Conservation (phyloP, 805 yeast species). For the Hanseniaspora vineae region DNA sequence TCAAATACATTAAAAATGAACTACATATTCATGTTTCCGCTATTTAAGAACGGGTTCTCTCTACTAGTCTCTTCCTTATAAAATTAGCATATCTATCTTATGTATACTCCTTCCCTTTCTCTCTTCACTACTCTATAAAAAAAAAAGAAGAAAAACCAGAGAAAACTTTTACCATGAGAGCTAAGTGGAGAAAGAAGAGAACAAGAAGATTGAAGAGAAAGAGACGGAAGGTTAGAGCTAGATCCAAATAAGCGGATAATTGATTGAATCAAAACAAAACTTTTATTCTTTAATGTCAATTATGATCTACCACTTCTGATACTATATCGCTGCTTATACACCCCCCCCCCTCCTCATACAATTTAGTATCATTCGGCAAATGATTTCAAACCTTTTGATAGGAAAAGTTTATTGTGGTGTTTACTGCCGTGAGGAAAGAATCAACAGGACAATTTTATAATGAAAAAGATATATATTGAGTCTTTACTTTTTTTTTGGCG, state of each 20-base stretch:
- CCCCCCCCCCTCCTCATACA: background rate
- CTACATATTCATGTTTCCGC: no score
- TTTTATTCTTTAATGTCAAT: background rate
- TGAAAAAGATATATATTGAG: background rate
- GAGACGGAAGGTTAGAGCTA: constrained; percentile 99
- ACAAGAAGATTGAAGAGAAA: constrained; percentile 99
- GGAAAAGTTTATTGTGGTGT: background rate
- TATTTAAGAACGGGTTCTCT: no score
- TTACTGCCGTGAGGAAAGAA: background rate
- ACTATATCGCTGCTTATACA: constrained; percentile 1
- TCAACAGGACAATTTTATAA: background rate
- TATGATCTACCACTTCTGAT: background rate
- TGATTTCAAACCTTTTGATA: background rate
- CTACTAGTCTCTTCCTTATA: no score
- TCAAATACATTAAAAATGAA: no score
- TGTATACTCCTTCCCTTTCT: background rate
- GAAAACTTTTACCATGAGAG: constrained; percentile 51
- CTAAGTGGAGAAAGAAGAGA: constrained; percentile 99
- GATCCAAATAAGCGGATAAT: constrained; percentile 80
- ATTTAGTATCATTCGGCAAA: background rate
- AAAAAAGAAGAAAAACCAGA: constrained; percentile 8
- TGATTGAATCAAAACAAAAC: constrained; percentile 1
- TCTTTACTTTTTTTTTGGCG: background rate
- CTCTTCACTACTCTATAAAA: background rate
- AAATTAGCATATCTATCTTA: background rate